Evolutionary conservation across 2,329 filamentous ascomycete species (phyloP), one percentile per base, ranked within the genome.

Genomic region (Pseudogymnoascus sp.): DNA sequence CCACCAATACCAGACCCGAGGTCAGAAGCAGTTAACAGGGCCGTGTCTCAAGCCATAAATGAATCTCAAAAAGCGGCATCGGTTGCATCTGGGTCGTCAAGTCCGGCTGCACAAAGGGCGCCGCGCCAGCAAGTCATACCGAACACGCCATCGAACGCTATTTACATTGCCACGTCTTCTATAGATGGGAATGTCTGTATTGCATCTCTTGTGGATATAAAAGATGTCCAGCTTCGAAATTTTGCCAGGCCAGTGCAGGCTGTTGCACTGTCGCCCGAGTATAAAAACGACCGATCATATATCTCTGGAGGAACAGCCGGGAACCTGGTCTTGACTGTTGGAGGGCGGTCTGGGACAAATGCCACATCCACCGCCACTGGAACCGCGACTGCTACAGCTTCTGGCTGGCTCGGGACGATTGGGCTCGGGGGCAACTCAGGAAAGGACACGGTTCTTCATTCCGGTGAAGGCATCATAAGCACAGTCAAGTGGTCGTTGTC

Each of bases 141-240:
- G 0, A 85, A 87, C 64, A 91, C 82, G 0, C 89, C 91, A 0
- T 92, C 91, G 1, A 97, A 97, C 70, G 88, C 92, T 61, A 96
- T 99, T 41, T 90, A 94, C 73, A 90, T 99, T 67, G 93, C 89
- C 1, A 96, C 93, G 1, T 91, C 94, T 0, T 97, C 94, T 0
- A 90, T 96, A 72, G 94, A 99, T 74, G 95, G 94, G 16, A 93
- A 97, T 71, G 91, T 99, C 12, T 97, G 94, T 69, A 85, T 99
- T 0, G 88, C 92, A 63, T 96, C 91, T 1, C 78, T 99, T 19
- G 78, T 94, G 19, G 93, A 99, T 70, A 77, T 88, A 38, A 95
- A 92, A 70, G 94, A 99, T 75, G 92, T 97, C 2, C 88, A 92
- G 63, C 76, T 97, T 29, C 87, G 94, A 29, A 97, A 97, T 73